Conservation (phyloP, 139 green algal species). For the Coelastrella sp. region DNA sequence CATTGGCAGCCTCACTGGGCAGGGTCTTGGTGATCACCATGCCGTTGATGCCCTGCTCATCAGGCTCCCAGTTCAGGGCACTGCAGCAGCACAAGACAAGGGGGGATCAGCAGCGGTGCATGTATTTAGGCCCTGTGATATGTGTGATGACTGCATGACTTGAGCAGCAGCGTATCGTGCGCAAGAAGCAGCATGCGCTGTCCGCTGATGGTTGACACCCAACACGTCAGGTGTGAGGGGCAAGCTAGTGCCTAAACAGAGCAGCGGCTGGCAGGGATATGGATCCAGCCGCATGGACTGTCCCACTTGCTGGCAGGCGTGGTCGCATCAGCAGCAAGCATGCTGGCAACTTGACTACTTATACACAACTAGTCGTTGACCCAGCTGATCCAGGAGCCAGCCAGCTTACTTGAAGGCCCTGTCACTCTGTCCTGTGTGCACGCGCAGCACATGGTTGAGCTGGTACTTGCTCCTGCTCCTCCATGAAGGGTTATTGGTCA, state of each 20-base stretch:
- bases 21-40: constrained; percentile 63
- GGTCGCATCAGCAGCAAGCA: neutral
- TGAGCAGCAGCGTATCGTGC: neutral
- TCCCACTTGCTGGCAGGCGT: neutral
- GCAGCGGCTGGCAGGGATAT: no score
- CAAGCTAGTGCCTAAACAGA: no score
- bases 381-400: neutral
- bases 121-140: neutral
- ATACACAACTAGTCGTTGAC: neutral
- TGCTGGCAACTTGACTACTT: neutral
- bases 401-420: constrained; percentile 58
- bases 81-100: neutral
- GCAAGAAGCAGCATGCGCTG: no score
- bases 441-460: constrained; percentile 58
- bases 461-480: constrained; percentile 63
- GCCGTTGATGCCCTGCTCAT: constrained; percentile 45
- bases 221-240: no score
- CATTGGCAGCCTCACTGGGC: constrained; percentile 33
- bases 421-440: constrained; percentile 63
- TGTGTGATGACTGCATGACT: neutral
- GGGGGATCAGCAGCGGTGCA: neutral
- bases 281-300: no score
- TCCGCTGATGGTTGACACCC: no score
- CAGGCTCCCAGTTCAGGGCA: constrained; percentile 47
- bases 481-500: constrained; percentile 77